Base-by-base conservation (phyloP, 2,329 filamentous ascomycete species). In the Daldinia sp. region DNA sequence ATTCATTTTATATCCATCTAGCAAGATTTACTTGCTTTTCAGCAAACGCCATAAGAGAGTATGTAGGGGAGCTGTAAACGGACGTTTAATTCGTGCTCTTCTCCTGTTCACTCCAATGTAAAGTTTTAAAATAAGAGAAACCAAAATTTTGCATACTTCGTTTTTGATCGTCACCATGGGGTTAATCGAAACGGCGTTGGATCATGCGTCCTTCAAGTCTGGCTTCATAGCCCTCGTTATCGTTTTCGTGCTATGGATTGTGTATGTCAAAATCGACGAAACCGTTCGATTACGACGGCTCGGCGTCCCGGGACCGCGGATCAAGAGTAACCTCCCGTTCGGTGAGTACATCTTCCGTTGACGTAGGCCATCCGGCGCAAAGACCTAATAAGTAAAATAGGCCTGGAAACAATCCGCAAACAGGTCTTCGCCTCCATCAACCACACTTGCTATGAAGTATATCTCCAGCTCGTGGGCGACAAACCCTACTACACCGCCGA, bases 341-440 rank as follows among this genome's bases (percentile, higher is more conserved):
- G 81, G 85, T 86, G 69, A 70, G 78, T 67, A n/a, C n/a, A n/a
- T 29, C 5, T 3, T 27, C 11, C 29, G 9, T 2, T 32, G 9
- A 15, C 5, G 15, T 37, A 27, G 19, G 4, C 10, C 15, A 7
- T 30, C 37, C 3, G 17, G 13, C 3, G 15, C 25, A 11, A 25
- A 11, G 4, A 5, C 17, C 55, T 64, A 60, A 67, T 29, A 32
- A 29, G 11, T 11, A 27, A n/a, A 2, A 8, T 62, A 89, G 90
- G 89, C 47, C 67, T 94, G 39, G 90, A 91, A 67, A 80, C 92
- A 62, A 77, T 93, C 29, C 81, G 79, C 70, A 73, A 77, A n/a
- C 82, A 84, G n/a, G 71, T 92, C 43, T 76, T 76, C 27, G 78
- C 84, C 45, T 83, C 83, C 6, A 75, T 81, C 49, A 72, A 77